Conservation (phyloP, 345 rosid genomes). For the Kandelia obovata region DNA sequence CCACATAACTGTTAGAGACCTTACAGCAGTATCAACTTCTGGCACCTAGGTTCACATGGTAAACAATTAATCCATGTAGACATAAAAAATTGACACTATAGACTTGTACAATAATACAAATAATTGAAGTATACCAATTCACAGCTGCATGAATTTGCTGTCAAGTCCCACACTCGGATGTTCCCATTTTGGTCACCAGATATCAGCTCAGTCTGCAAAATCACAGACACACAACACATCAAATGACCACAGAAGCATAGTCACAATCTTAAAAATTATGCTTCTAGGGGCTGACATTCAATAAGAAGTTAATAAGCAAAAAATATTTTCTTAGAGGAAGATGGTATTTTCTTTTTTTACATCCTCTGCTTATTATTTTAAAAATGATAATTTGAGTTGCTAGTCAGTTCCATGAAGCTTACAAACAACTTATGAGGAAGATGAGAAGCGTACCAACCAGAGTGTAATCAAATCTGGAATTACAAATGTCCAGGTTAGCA, state of each 20-base stretch:
- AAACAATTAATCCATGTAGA: background rate
- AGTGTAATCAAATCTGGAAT: background rate
- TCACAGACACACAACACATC: conserved; percentile 1
- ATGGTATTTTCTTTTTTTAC: background rate
- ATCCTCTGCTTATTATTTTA: too few relatives aligned
- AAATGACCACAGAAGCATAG: conserved; percentile 3
- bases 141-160: conserved; percentile 93
- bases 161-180: conserved; percentile 96
- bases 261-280: background rate
- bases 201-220: conserved; percentile 79
- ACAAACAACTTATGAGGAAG: background rate
- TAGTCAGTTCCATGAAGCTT: background rate
- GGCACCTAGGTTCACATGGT: conserved; percentile 50
- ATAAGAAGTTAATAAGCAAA: too few relatives aligned
- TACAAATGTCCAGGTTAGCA: background rate
- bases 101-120: conserved; percentile 1
- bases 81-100: background rate
- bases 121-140: conserved; percentile 57
- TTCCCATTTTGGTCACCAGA: conserved; percentile 97
- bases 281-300: background rate
- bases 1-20: conserved; percentile 93
- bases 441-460: background rate
- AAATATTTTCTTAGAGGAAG: background rate
- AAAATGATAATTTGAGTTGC: too few relatives aligned
- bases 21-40: conserved; percentile 87